A percentile compares a stretch with the other conserved stretches of the same genome.
Evolutionary conservation across 441 rosid species (phyloP).

Genomic region (Bruguiera hainesii): DNA sequence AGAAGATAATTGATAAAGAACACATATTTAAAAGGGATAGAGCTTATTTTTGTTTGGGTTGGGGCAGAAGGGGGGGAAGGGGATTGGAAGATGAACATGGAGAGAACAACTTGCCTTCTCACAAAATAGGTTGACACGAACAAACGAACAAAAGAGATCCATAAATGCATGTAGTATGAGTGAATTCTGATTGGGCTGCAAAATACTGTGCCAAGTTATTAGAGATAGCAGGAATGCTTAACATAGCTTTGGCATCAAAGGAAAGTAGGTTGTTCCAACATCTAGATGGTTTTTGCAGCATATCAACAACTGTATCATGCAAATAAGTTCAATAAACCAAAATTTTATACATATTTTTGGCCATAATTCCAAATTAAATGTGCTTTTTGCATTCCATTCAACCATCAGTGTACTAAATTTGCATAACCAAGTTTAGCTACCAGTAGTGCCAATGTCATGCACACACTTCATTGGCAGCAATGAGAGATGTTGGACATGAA

Average conservation of each 20-base stretch:
- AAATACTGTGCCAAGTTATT: conserved; percentile 62
- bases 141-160: conserved; percentile 97
- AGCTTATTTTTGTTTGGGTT: not conserved
- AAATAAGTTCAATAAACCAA: too few relatives aligned
- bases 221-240: conserved; percentile 34
- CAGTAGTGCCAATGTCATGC: too few relatives aligned
- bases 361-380: too few relatives aligned
- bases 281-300: not conserved
- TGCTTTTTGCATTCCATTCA: too few relatives aligned
- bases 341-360: too few relatives aligned
- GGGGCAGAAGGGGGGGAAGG: not conserved
- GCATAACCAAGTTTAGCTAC: too few relatives aligned
- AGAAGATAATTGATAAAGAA: not conserved
- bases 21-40: not conserved
- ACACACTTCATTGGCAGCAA: too few relatives aligned
- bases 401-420: too few relatives aligned
- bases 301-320: not conserved
- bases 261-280: too few relatives aligned
- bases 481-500: too few relatives aligned
- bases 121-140: conserved; percentile 87
- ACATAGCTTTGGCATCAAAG: not conserved
- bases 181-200: conserved; percentile 99
- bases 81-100: conserved; percentile 7
- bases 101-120: conserved; percentile 69
- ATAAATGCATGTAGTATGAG: conserved; percentile 94